Evolutionary conservation across 225 moss, liverwort and hornwort species (phyloP).

Genomic region (Antitrichia curtipendula): DNA sequence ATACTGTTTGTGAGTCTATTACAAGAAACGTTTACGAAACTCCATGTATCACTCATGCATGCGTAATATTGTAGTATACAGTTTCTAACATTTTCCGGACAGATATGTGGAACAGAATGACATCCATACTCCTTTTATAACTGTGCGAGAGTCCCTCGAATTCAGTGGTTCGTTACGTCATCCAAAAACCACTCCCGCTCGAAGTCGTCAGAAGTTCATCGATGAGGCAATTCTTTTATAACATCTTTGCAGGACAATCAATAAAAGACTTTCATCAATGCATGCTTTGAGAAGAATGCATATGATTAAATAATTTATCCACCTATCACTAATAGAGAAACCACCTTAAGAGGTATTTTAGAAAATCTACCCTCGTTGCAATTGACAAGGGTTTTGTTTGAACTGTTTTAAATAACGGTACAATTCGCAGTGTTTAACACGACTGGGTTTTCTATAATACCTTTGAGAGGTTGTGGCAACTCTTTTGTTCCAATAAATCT

Average conservation of each 20-base stretch:
- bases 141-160: conserved; percentile 60
- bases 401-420: neutral
- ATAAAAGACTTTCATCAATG: neutral
- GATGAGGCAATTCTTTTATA: conserved; percentile 27
- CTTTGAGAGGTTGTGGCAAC: neutral
- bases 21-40: neutral
- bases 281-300: neutral
- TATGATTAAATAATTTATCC: neutral
- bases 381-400: neutral
- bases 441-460: no score
- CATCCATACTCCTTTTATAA: conserved; percentile 80
- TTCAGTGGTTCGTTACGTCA: conserved; percentile 67
- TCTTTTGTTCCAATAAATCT: neutral
- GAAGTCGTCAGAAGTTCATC: conserved; percentile 33
- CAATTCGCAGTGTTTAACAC: neutral
- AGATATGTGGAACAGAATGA: conserved; percentile 99
- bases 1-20: neutral
- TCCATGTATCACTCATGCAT: neutral
- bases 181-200: conserved; percentile 11
- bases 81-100: conserved; percentile 9
- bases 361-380: neutral
- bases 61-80: neutral
- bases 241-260: neutral
- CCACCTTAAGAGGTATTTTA: neutral
- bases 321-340: neutral